Percentiles rank a stretch among this genome's conserved stretches.
These are phyloP conservation scores for Marchantia paleacea DNA, from an alignment of 225 moss, liverwort and hornwort species.

Conservation along the genomic window DNA sequence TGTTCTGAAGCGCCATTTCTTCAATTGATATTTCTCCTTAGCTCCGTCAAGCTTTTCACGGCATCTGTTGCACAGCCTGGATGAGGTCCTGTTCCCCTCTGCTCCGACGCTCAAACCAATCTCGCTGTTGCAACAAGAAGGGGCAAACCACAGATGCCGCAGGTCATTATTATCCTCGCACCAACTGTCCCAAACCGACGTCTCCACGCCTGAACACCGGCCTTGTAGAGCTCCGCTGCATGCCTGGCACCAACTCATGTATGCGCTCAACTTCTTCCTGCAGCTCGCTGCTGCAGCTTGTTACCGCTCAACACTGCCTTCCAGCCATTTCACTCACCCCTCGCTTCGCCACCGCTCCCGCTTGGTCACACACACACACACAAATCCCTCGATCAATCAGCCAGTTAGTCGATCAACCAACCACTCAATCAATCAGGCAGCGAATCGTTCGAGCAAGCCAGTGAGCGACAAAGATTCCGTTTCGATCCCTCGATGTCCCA, in stretches of 20 bases:
- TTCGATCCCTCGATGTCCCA: not conserved
- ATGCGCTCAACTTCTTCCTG: constrained; percentile 77
- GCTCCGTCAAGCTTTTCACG: constrained; percentile 35
- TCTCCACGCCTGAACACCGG: constrained; percentile 44
- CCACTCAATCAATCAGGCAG: not conserved
- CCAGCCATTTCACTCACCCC: constrained; percentile 84
- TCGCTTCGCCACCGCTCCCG: constrained; percentile 58
- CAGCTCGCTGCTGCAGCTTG: constrained; percentile 48
- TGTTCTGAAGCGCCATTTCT: constrained; percentile 96
- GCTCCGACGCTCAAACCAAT: constrained; percentile 38
- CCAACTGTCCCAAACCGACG: constrained; percentile 39
- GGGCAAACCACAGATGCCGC: constrained; percentile 46
- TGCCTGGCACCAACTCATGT: constrained; percentile 67
- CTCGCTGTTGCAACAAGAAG: constrained; percentile 31
- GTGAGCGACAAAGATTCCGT: not conserved
- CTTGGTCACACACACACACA: constrained; percentile 29
- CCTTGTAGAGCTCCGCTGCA: constrained; percentile 51
- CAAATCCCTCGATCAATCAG: not conserved
- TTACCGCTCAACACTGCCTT: constrained; percentile 61
- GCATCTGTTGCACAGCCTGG: constrained; percentile 42
- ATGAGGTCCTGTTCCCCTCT: constrained; percentile 45
- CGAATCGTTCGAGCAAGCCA: not conserved
- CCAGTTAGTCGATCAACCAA: not conserved
- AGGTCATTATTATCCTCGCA: constrained; percentile 48
- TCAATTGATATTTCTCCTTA: constrained; percentile 36